phyloP scores from a whole-genome alignment of 345 rosid genomes.

The Garcia nutans region DNA sequence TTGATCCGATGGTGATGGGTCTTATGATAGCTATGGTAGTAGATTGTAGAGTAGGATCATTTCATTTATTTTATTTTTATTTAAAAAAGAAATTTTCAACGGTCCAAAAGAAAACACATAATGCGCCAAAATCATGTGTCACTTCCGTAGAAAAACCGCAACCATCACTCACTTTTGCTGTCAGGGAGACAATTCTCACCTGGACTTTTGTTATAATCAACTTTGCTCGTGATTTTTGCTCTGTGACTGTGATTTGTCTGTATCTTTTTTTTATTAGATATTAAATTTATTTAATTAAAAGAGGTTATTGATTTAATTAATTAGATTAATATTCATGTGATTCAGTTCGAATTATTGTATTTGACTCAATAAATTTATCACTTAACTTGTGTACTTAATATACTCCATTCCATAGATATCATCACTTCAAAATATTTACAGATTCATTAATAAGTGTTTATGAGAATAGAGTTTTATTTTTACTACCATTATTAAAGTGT shows the following conservation, averaged over 20 bases:
- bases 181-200: too few species aligned
- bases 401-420: neutral
- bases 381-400: too few species aligned
- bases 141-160: conserved; percentile 13
- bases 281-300: neutral
- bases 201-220: neutral
- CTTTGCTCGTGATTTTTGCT: neutral
- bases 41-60: neutral
- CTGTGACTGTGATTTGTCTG: conserved; percentile 12
- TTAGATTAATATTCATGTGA: conserved; percentile 7
- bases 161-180: neutral
- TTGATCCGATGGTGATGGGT: neutral
- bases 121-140: conserved; percentile 16
- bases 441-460: too few species aligned
- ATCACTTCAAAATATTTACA: too few species aligned
- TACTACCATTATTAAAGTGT: too few species aligned
- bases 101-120: conserved; percentile 1
- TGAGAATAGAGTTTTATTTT: too few species aligned
- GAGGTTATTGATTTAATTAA: too few species aligned
- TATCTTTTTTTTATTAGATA: neutral
- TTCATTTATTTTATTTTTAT: too few species aligned
- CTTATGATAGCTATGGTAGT: neutral
- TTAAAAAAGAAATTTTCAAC: neutral
- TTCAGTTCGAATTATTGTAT: conserved; percentile 10
- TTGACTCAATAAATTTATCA: neutral